Percentiles rank a stretch among this genome's conserved stretches.
Conservation (phyloP, 495 filamentous ascomycete genomes). For the Penicillium crystallinum region DNA sequence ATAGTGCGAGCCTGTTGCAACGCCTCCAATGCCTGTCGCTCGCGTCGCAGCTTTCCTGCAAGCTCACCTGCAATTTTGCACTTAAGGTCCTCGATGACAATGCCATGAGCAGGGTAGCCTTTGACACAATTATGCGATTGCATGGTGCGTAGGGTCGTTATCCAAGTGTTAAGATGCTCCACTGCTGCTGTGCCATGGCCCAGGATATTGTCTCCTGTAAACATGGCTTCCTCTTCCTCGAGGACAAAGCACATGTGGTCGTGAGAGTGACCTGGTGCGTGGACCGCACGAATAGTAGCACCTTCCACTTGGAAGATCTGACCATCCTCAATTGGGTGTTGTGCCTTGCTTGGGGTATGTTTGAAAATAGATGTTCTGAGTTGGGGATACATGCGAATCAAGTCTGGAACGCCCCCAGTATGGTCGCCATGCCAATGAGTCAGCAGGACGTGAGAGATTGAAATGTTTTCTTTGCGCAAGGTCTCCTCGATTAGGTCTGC, state of each 20-base stretch:
- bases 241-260: conserved; percentile 1
- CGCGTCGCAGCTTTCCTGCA: too few relatives aligned
- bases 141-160: too few relatives aligned
- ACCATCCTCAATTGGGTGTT: not conserved
- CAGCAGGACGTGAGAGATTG: not conserved
- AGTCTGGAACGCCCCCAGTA: not conserved
- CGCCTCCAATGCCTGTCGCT: too few relatives aligned
- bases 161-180: too few relatives aligned
- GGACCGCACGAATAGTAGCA: not conserved
- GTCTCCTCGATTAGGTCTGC: too few relatives aligned
- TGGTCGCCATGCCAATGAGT: conserved; percentile 1
- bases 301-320: not conserved
- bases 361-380: not conserved
- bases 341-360: not conserved
- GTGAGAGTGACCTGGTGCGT: not conserved
- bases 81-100: too few relatives aligned
- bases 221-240: not conserved
- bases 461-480: not conserved
- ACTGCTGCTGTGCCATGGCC: not conserved
- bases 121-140: too few relatives aligned
- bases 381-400: not conserved
- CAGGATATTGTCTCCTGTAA: not conserved
- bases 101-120: too few relatives aligned
- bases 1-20: too few relatives aligned
- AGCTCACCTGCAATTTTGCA: too few relatives aligned